A percentile compares a stretch with the other conserved stretches of the same genome.
Evolutionary conservation across 345 rosid genomes (phyloP).

Genomic region (Eucalyptus camaldulensis): DNA sequence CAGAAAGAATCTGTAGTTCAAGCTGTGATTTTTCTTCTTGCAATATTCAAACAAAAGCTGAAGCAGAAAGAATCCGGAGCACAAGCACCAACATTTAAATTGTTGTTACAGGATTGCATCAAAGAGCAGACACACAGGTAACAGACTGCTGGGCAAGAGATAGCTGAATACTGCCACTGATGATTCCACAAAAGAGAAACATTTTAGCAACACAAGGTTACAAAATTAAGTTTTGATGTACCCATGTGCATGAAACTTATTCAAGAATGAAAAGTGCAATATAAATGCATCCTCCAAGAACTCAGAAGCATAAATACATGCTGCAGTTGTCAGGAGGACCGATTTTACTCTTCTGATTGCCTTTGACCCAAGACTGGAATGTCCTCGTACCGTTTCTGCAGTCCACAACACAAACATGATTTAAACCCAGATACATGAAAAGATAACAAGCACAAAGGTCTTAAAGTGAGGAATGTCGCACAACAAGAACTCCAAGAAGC

Average conservation of each 20-base stretch:
- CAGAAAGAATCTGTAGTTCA: neutral
- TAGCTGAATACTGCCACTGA: neutral
- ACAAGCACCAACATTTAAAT: neutral
- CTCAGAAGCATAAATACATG: neutral
- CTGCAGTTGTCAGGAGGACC: neutral
- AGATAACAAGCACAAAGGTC: neutral
- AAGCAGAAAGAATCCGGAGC: neutral
- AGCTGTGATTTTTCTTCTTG: neutral
- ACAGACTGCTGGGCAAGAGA: neutral
- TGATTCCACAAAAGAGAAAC: neutral
- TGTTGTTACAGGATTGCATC: neutral
- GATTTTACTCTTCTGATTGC: neutral
- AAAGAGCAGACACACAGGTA: neutral
- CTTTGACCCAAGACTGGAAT: conserved; percentile 76
- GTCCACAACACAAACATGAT: neutral
- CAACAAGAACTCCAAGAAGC: neutral
- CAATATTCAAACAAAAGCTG: neutral
- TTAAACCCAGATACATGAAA: neutral
- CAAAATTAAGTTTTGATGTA: neutral
- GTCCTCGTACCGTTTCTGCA: conserved; percentile 84
- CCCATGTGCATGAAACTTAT: neutral
- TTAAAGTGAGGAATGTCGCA: neutral
- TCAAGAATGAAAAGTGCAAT: neutral
- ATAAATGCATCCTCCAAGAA: neutral
- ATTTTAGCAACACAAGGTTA: neutral